Base-by-base conservation (phyloP, 176 grass and related monocot species). In the Avena eriantha region DNA sequence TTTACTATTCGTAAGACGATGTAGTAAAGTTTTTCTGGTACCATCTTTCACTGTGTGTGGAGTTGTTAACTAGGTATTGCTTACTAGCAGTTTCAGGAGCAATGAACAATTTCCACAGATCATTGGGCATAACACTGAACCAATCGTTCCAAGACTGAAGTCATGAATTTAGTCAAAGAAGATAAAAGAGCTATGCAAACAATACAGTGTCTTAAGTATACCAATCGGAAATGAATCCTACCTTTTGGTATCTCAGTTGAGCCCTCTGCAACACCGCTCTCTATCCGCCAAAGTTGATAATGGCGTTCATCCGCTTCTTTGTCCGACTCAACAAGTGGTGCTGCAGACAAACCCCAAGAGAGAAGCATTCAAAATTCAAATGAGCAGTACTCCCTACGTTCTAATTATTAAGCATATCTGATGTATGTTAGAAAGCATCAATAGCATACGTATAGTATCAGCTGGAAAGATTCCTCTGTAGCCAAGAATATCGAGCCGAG, bases 161-260 rank as follows among this genome's bases (percentile, higher is more conserved):
- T 10, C 6, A 22, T 16, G 0, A 26, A 41, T 22, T 72, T 18
- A 75, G 23, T 8, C 8, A 18, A 10, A 15, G 70, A 49, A 45
- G 2, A 74, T 10, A 0, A 74, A 33, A 53, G 17, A 50, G 72
- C 72, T 75, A 75, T 10, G 47, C 0, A 51, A 24, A 16, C 64
- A 10, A 45, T 10, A 2, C 39, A 59, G 9, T 22, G 3, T 19
- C 1, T 16, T 10, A 60, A 60, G 71, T 0, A 29, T 22, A 33
- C 17, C 31, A 51, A 46, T 24, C 5, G 0, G 11, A 74, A 43
- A 87, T 82, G 5, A 79, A 82, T 41, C 59, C 39, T 81, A 95
- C 96, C 96, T 91, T 94, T 98, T 55, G 90, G 96, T 49, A 98
- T 96, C 88, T 98, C 96, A 86, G 92, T 83, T 41, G 96, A 96